Evolutionary conservation across 345 rosid species (phyloP).

Genomic region (Euphorbia tirucalli): DNA sequence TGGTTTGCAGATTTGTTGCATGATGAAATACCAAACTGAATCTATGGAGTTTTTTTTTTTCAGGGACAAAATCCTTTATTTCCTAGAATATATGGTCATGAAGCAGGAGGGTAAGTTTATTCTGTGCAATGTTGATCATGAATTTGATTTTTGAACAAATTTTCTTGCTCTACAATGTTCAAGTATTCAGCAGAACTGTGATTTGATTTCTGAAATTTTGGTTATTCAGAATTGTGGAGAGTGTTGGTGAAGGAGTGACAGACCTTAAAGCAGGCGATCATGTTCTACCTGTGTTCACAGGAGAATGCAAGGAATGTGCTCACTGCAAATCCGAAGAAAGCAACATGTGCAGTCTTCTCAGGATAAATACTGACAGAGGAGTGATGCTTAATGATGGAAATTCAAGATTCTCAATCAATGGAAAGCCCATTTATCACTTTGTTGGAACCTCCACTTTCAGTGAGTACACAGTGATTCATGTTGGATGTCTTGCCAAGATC

Average conservation of each 20-base stretch:
- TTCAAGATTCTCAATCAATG: constrained; percentile 40
- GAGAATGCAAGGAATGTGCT: constrained; percentile 35
- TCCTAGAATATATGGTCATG: constrained; percentile 82
- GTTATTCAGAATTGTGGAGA: constrained; percentile 35
- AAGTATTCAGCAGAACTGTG: too few species aligned
- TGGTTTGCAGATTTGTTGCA: not conserved
- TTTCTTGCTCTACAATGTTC: too few species aligned
- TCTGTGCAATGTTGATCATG: too few species aligned
- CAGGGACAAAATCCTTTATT: constrained; percentile 76
- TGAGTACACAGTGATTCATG: constrained; percentile 41
- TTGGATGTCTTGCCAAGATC: constrained; percentile 46
- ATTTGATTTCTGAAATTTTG: too few species aligned
- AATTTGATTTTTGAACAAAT: too few species aligned
- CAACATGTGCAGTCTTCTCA: constrained; percentile 38
- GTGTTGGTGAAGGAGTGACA: constrained; percentile 41
- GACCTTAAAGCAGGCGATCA: constrained; percentile 44
- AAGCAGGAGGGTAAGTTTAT: constrained; percentile 66
- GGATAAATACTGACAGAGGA: constrained; percentile 39
- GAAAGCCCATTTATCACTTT: constrained; percentile 41
- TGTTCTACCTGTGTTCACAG: constrained; percentile 45
- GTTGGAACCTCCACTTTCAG: constrained; percentile 44
- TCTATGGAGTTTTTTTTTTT: not conserved
- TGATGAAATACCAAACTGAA: not conserved
- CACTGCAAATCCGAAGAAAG: constrained; percentile 39
- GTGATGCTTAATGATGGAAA: constrained; percentile 39